Base-by-base conservation (phyloP, 2,329 filamentous ascomycete species). In the Microsporum canis region DNA sequence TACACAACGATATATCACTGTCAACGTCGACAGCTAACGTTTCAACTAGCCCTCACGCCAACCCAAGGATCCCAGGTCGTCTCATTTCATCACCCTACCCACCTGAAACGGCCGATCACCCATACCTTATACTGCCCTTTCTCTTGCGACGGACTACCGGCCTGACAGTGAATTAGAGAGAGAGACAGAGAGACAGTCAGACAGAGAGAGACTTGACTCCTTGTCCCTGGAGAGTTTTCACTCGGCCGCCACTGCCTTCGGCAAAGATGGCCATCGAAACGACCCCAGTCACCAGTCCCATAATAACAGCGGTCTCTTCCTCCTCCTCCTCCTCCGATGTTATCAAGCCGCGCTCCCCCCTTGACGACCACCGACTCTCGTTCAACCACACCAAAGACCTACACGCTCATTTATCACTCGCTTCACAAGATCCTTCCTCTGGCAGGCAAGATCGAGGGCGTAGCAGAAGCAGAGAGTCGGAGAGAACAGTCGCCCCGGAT, bases 331-430 rank as follows among this genome's bases (percentile, higher is more conserved):
- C 49, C 29, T 53, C 49, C 6, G 49, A 53, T 53, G 49, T n/a
- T 34, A 31, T 53, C 49, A 53, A 53, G 49, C 27, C 49, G 27
- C 49, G 49, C 49, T 53, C 49, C 29, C 49, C 49, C 29, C 49
- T 53, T 53, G 49, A 53, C 49, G 49, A 53, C 49, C 49, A 53
- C 49, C 49, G 49, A 53, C 49, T 33, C 49, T 53, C 49, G 27
- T 53, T 53, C 49, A 53, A 31, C 49, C 49, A 34, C 14, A 27
- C 17, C 45, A 53, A 53, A 14, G 49, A 53, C 43, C 43, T 47
- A 12, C 49, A 53, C 49, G 34, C 49, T 53, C 49, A n/a, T 53
- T 53, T 53, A 33, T 33, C 49, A 53, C 27, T 33, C 10, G 29
- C 49, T 53, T 53, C 49, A 23, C 27, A 33, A 27, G 49, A 34